Evolutionary conservation across 495 filamentous ascomycete genomes (phyloP).

Genomic region (Ascobolus immersus): DNA sequence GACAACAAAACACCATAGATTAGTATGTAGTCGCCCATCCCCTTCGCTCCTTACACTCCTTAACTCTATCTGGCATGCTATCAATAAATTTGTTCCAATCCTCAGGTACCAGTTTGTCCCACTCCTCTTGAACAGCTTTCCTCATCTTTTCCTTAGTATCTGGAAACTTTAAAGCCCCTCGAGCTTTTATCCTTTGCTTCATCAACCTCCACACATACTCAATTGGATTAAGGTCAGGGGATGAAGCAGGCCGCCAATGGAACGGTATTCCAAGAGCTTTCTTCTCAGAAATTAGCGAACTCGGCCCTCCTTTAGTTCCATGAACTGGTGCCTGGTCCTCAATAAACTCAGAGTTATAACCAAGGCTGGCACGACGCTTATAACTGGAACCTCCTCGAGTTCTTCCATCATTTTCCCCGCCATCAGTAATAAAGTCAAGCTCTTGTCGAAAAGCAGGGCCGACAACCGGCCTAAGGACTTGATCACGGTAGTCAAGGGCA

Average conservation of each 20-base stretch:
- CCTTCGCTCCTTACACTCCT: conserved; percentile 1
- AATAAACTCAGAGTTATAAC: too few relatives aligned
- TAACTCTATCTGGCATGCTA: conserved; percentile 3
- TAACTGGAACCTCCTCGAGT: too few relatives aligned
- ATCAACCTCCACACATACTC: conserved; percentile 4
- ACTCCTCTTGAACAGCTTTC: conserved; percentile 2
- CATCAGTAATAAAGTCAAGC: neutral
- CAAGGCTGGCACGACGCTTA: too few relatives aligned
- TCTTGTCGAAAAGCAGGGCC: neutral
- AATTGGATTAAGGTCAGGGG: conserved; percentile 5
- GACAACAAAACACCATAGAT: too few relatives aligned
- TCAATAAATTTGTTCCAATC: conserved; percentile 4
- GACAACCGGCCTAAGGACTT: neutral
- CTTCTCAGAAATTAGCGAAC: neutral
- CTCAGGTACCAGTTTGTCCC: conserved; percentile 1
- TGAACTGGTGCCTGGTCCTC: too few relatives aligned
- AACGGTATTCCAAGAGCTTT: neutral
- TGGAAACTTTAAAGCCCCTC: neutral
- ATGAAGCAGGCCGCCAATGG: neutral
- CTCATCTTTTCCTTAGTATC: conserved; percentile 1
- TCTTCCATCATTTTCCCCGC: neutral
- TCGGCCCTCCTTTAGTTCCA: neutral
- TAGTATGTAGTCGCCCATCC: too few relatives aligned
- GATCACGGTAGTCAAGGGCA: neutral
- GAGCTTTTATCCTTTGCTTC: conserved; percentile 1